Evolutionary conservation across 257 asterid species (phyloP).

Genomic region (Echium plantagineum): DNA sequence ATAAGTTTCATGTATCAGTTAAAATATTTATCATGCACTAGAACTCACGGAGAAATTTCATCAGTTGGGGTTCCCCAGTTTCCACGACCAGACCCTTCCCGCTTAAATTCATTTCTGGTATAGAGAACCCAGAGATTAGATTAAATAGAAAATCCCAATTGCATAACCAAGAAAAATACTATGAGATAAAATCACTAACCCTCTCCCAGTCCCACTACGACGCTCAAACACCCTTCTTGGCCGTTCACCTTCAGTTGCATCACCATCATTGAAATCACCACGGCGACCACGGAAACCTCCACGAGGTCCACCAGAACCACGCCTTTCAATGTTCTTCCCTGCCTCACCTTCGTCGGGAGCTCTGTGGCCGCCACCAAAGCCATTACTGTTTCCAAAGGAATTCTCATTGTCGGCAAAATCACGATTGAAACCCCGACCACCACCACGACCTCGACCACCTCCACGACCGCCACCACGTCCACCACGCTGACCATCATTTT

Average conservation of each 20-base stretch:
- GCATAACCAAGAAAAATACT: background rate
- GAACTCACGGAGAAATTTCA: conserved; percentile 40
- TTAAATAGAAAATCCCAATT: background rate
- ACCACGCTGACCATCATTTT: conserved; percentile 9
- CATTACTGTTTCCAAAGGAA: conserved; percentile 15
- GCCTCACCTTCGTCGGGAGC: conserved; percentile 22
- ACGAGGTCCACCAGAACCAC: conserved; percentile 20
- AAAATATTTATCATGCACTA: background rate
- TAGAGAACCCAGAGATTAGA: background rate
- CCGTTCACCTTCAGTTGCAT: conserved; percentile 17
- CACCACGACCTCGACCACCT: conserved; percentile 17
- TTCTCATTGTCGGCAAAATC: conserved; percentile 22
- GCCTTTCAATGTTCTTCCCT: conserved; percentile 22
- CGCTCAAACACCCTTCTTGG: conserved; percentile 27
- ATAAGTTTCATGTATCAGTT: background rate
- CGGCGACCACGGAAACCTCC: conserved; percentile 28
- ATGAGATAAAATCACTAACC: conserved; percentile 15
- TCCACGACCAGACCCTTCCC: conserved; percentile 68
- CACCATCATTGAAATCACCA: conserved; percentile 26
- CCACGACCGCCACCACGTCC: conserved; percentile 15
- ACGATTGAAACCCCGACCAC: conserved; percentile 17
- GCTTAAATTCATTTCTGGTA: conserved; percentile 37
- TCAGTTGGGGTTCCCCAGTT: conserved; percentile 63
- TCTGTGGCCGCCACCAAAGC: conserved; percentile 19
- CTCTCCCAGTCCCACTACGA: conserved; percentile 35